phyloP scores from a whole-genome alignment of 2,329 filamentous ascomycete genomes.

The Neofusicoccum laricinum region DNA sequence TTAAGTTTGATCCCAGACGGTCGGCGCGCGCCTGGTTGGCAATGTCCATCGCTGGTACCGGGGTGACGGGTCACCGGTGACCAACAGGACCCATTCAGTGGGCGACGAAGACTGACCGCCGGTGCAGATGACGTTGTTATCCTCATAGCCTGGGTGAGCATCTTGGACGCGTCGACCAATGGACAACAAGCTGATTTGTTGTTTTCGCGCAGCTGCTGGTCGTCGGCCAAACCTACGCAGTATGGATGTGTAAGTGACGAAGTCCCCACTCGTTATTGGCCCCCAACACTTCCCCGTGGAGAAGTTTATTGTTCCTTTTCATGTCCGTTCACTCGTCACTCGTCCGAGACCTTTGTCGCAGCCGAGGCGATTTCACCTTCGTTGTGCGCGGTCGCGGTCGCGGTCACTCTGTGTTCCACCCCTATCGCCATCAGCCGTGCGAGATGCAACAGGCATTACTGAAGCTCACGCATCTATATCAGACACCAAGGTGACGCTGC shows the following conservation, averaged over 20 bases:
- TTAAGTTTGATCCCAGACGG: neutral
- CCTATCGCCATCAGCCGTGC: too few species aligned
- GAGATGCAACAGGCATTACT: too few species aligned
- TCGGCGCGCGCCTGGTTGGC: neutral
- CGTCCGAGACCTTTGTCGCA: too few species aligned
- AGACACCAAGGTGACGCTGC: conserved; percentile 31
- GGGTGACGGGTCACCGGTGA: neutral
- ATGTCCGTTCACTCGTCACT: too few species aligned
- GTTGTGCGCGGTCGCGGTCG: too few species aligned
- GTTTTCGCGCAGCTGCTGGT: neutral
- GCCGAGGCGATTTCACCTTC: too few species aligned
- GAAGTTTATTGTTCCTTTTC: too few species aligned
- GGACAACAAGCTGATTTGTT: neutral
- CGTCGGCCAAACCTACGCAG: conserved; percentile 2
- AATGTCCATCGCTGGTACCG: neutral
- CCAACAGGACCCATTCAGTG: neutral
- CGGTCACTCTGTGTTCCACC: too few species aligned
- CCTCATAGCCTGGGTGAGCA: neutral
- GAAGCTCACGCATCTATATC: neutral
- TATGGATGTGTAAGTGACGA: conserved; percentile 8
- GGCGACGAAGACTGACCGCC: neutral
- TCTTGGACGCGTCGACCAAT: neutral
- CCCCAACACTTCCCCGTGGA: too few species aligned
- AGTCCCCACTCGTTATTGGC: neutral
- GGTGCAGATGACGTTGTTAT: conserved; percentile 1